phyloP scores from a whole-genome alignment of 805 yeast species.

The Kodamaea hsintzibuensis region DNA sequence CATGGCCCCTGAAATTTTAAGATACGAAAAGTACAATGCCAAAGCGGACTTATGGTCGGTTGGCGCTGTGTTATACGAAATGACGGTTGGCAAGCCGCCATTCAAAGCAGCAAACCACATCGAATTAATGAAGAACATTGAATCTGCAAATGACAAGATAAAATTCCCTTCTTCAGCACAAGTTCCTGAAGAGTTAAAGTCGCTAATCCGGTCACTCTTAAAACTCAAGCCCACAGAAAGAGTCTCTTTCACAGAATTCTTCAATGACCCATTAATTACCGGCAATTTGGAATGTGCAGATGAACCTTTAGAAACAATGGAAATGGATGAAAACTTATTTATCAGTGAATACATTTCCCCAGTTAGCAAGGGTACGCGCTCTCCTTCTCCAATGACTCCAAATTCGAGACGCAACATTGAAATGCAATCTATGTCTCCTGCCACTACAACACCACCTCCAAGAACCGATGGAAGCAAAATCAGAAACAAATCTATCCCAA shows the following conservation, averaged over 20 bases:
- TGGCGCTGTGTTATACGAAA: slow-evolving; percentile 93
- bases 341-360: slow-evolving; percentile 77
- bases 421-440: neutral
- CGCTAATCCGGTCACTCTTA: slow-evolving; percentile 71
- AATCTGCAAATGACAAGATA: slow-evolving; percentile 75
- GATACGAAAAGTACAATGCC: slow-evolving; percentile 94
- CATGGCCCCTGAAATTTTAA: slow-evolving; percentile 97
- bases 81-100: slow-evolving; percentile 96
- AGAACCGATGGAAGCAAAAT: neutral
- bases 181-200: slow-evolving; percentile 63
- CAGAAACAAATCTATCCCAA: neutral
- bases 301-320: slow-evolving; percentile 63
- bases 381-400: slow-evolving; percentile 16
- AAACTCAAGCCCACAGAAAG: slow-evolving; percentile 86
- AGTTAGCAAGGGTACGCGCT: slow-evolving; percentile 14
- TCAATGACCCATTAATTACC: slow-evolving; percentile 66
- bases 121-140: slow-evolving; percentile 83
- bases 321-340: slow-evolving; percentile 75
- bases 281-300: slow-evolving; percentile 53
- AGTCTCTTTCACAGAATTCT: slow-evolving; percentile 86
- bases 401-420: slow-evolving; percentile 5
- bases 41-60: slow-evolving; percentile 98
- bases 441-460: neutral
- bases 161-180: slow-evolving; percentile 70
- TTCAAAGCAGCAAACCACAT: slow-evolving; percentile 92